Conservation (phyloP, 2,329 filamentous ascomycete species). For the Geoglossum cookeanum region DNA sequence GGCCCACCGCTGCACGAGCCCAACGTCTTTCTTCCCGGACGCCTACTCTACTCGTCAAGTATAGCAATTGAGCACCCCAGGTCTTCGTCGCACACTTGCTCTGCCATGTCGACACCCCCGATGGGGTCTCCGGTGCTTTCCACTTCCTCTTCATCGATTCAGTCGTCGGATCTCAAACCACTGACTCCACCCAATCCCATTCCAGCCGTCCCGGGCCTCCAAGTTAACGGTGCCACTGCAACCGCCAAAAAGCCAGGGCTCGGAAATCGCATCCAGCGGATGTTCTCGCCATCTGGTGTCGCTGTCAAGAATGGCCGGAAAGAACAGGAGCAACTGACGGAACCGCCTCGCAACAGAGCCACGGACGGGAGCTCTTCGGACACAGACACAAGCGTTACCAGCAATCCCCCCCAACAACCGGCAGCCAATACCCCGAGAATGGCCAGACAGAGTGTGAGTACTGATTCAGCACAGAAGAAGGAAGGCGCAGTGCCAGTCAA, state of each 20-base stretch:
- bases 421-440: slow-evolving; percentile 13
- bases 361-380: slow-evolving; percentile 3
- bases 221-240: not conserved
- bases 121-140: not conserved
- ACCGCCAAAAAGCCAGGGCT: slow-evolving; percentile 20
- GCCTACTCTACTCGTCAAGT: not conserved
- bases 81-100: not conserved
- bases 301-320: slow-evolving; percentile 10
- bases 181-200: not conserved
- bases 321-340: slow-evolving; percentile 9
- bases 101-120: not conserved
- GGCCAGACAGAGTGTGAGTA: not conserved
- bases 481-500: slow-evolving; percentile 8
- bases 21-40: not conserved
- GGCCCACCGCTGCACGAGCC: not conserved
- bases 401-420: slow-evolving; percentile 9
- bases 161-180: slow-evolving; percentile 1
- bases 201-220: not conserved
- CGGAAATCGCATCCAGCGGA: slow-evolving; percentile 21
- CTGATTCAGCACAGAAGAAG: not conserved
- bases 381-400: slow-evolving; percentile 6
- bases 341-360: slow-evolving; percentile 11
- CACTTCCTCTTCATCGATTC: not conserved
- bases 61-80: not conserved
- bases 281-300: slow-evolving; percentile 19